phyloP scores from a whole-genome alignment of 2,329 filamentous ascomycete species.

The Pseudogymnoascus sp. region DNA sequence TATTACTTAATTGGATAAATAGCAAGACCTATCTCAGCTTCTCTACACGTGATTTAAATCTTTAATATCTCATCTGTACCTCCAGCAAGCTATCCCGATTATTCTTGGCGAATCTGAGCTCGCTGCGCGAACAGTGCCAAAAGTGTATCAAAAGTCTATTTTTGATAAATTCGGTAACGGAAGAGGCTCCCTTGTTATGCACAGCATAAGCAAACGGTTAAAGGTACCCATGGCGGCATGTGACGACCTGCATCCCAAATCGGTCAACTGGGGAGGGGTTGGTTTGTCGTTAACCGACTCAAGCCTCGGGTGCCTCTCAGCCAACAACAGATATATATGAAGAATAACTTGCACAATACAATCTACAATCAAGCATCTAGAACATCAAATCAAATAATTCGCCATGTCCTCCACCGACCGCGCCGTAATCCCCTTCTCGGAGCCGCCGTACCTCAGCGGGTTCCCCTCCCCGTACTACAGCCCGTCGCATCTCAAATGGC shows the following conservation, averaged over 20 bases:
- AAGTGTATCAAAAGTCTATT: neutral
- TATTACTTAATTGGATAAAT: neutral
- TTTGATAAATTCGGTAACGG: neutral
- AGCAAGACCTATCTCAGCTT: neutral
- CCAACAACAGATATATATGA: slow-evolving; percentile 3
- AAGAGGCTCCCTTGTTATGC: neutral
- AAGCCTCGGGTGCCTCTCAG: slow-evolving; percentile 1
- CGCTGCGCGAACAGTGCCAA: neutral
- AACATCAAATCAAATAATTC: neutral
- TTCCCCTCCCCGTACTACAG: slow-evolving; percentile 67
- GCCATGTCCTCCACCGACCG: neutral
- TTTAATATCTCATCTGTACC: neutral
- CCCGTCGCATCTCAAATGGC: slow-evolving; percentile 56
- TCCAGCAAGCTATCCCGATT: neutral
- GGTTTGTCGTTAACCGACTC: neutral
- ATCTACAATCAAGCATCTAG: neutral
- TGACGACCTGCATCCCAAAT: neutral
- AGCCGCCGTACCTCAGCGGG: slow-evolving; percentile 63
- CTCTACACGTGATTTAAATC: neutral
- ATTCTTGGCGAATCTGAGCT: neutral
- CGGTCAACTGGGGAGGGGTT: neutral
- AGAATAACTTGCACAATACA: neutral
- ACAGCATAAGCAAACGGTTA: neutral
- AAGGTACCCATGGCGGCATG: neutral
- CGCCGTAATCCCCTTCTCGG: slow-evolving; percentile 56